Percentiles rank a stretch among this genome's conserved stretches.
These are phyloP conservation scores for Ogataea parapolymorpha DNA, from an alignment of 805 yeast genomes.

Conservation along the genomic window DNA sequence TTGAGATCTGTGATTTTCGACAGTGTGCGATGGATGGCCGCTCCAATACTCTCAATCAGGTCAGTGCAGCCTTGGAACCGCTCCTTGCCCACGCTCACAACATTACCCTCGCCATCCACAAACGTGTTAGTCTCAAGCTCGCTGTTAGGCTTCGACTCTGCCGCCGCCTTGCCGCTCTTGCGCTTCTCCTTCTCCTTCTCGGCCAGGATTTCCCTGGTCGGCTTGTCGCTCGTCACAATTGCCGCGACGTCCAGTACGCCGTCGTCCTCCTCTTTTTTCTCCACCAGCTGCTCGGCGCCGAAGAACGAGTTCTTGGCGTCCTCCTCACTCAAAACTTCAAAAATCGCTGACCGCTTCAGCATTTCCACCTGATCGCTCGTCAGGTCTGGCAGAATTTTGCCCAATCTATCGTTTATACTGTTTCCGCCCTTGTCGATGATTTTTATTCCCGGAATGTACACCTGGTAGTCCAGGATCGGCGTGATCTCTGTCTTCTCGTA, in stretches of 20 bases:
- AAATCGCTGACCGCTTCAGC: conserved; percentile 71
- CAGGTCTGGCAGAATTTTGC: conserved; percentile 55
- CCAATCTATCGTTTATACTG: conserved; percentile 53
- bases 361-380: conserved; percentile 59
- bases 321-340: conserved; percentile 73
- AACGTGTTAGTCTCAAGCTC: conserved; percentile 75
- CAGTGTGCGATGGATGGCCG: conserved; percentile 50
- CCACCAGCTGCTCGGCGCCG: conserved; percentile 47
- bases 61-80: conserved; percentile 76
- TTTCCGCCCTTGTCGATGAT: conserved; percentile 55
- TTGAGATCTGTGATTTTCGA: conserved; percentile 55
- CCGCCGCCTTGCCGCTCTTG: conserved; percentile 16
- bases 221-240: conserved; percentile 71
- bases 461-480: conserved; percentile 74
- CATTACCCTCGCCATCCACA: conserved; percentile 53
- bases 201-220: conserved; percentile 47
- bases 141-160: conserved; percentile 44
- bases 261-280: conserved; percentile 46
- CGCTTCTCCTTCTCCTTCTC: conserved; percentile 25
- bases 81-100: conserved; percentile 78
- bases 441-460: conserved; percentile 48
- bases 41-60: conserved; percentile 54
- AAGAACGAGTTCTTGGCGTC: conserved; percentile 60
- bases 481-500: conserved; percentile 68
- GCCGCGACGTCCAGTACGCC: conserved; percentile 87